Evolutionary conservation across 2,329 filamentous ascomycete species (phyloP).

Genomic region (Rutstroemia sydowiana): DNA sequence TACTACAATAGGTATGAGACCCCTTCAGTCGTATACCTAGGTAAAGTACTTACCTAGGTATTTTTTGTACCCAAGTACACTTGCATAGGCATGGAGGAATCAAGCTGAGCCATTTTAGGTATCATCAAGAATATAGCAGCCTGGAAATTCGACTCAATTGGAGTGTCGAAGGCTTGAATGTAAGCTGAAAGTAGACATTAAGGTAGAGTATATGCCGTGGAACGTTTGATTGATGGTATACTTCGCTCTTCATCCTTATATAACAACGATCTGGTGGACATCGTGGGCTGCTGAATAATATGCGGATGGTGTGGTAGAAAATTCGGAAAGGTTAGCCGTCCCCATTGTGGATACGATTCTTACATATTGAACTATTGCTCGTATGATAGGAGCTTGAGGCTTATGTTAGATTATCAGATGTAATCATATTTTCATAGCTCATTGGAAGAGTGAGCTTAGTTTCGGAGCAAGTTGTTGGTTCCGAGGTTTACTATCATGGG

Average conservation of each 20-base stretch:
- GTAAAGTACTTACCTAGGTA: not conserved
- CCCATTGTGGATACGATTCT: not conserved
- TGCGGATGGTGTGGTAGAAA: not conserved
- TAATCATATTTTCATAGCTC: not conserved
- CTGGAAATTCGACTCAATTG: not conserved
- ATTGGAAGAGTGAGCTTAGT: too few species aligned
- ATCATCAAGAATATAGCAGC: not conserved
- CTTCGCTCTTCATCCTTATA: not conserved
- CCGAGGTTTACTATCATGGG: not conserved
- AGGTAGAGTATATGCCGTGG: not conserved
- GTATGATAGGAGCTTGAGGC: not conserved
- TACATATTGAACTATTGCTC: not conserved
- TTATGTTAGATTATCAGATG: not conserved
- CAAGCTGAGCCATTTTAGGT: not conserved
- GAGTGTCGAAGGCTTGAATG: not conserved
- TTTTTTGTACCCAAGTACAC: too few species aligned
- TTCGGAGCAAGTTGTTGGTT: not conserved
- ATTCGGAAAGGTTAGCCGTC: not conserved
- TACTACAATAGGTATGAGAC: not conserved
- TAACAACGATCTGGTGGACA: not conserved
- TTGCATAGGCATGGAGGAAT: not conserved
- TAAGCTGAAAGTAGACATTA: not conserved
- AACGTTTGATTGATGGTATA: not conserved
- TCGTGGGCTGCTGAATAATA: constrained; percentile 8
- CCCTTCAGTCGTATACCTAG: not conserved